Base-by-base conservation (phyloP, 805 yeast genomes). In the Cyberlindnera mississippiensis region DNA sequence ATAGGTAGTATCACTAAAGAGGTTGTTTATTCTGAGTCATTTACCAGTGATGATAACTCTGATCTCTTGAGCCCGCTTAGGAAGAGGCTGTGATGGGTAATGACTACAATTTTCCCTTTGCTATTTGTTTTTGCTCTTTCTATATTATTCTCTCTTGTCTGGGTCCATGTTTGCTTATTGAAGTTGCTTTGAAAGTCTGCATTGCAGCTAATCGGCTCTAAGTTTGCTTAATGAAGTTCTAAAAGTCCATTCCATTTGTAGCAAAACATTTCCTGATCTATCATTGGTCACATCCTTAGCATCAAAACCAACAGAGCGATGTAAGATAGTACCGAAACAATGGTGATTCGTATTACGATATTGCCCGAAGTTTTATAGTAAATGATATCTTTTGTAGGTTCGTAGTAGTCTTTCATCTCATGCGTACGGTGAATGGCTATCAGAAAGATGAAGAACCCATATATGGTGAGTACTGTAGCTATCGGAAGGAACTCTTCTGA, bases 281-380 rank as follows among this genome's bases (percentile, higher is more conserved):
- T 11, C 31, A 29, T 13, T 9, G 22, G 14, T 31, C 52, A 71
- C 60, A 78, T 60, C 36, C 72, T 55, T 35, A 72, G 46, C 6
- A 82, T 59, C 42, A 82, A 63, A 5, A 74, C 72, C 32, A 83
- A 60, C 44, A 82, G 58, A 2, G 74, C 68, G 6, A 72, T 39
- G 53, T 80, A 80, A 40, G 80, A 70, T 9, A 61, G 57, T 6
- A 77, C 45, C 50, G 85, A 80, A 3, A 81, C 57, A 0, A 63
- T 38, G 0, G 76, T 67, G 35, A 82, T 58, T 44, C 76, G 48
- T n/a, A 80, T 41, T 12, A 82, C 85, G 13, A 71, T 64, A 50
- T 76, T 71, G 2, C 90, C 89, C 36, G 80, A 73, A 0, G 90
- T 84, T 42, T 63, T 68, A 57, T 70, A 82, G 50, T 72, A 72